These are phyloP conservation scores for Cicer cuneatum DNA, from an alignment of 306 rosid genomes.

Conservation along the genomic window DNA sequence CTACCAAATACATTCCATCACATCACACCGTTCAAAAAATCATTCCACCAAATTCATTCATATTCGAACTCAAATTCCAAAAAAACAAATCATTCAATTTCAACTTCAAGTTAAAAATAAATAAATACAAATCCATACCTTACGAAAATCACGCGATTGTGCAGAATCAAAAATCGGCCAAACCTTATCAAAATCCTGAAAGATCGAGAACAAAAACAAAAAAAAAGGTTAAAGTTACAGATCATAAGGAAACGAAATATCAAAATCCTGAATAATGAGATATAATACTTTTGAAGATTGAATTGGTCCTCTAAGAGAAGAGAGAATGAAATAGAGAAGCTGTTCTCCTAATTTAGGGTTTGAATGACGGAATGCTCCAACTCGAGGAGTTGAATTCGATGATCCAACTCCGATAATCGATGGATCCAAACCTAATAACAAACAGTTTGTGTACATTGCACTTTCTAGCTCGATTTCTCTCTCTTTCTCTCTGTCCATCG, in stretches of 20 bases:
- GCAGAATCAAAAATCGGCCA: slow-evolving; percentile 99
- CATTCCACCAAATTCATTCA: slow-evolving; percentile 21
- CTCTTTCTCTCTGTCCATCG: slow-evolving; percentile 99
- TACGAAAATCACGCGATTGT: slow-evolving; percentile 94
- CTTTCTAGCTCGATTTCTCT: slow-evolving; percentile 98
- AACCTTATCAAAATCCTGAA: slow-evolving; percentile 96
- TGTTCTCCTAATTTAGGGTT: slow-evolving; percentile 99
- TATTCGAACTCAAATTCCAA: neutral
- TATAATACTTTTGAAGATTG: slow-evolving; percentile 82
- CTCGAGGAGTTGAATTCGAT: slow-evolving; percentile 81
- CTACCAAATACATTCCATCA: slow-evolving; percentile 48
- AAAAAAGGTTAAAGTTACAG: slow-evolving; percentile 23
- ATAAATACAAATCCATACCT: slow-evolving; percentile 54
- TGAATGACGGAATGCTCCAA: slow-evolving; percentile 95
- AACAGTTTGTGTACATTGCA: slow-evolving; percentile 98
- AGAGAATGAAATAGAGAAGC: slow-evolving; percentile 90
- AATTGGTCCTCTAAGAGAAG: slow-evolving; percentile 91
- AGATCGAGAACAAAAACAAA: slow-evolving; percentile 39
- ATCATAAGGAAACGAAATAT: slow-evolving; percentile 5
- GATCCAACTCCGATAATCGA: slow-evolving; percentile 87
- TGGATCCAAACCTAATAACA: slow-evolving; percentile 97
- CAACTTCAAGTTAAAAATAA: neutral
- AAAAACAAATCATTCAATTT: neutral
- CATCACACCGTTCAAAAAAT: slow-evolving; percentile 34
- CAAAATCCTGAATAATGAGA: neutral